phyloP scores from a whole-genome alignment of 1,139 yeast genomes.

The Pichia sp. region DNA sequence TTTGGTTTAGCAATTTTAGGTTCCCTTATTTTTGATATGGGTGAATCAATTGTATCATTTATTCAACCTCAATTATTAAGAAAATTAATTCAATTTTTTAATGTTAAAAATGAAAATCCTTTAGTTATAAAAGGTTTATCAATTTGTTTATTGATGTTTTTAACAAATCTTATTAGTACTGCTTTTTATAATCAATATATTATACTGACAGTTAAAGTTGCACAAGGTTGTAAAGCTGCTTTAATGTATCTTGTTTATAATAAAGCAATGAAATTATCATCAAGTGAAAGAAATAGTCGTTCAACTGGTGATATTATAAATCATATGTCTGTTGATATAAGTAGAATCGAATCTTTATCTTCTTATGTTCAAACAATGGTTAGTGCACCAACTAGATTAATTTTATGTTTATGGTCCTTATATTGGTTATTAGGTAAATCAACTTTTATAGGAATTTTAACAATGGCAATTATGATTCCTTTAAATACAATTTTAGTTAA shows the following conservation, averaged over 20 bases:
- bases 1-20: conserved; percentile 42
- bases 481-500: conserved; percentile 46
- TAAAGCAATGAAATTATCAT: conserved; percentile 44
- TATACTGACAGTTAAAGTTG: conserved; percentile 45
- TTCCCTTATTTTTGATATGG: conserved; percentile 42
- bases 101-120: conserved; percentile 25
- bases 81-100: conserved; percentile 42
- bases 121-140: conserved; percentile 48
- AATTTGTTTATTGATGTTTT: conserved; percentile 46
- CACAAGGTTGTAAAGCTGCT: conserved; percentile 46
- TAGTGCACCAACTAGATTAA: conserved; percentile 54
- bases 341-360: conserved; percentile 46
- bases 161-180: conserved; percentile 41
- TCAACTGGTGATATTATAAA: conserved; percentile 55
- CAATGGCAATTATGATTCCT: conserved; percentile 54
- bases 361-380: conserved; percentile 48
- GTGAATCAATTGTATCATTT: conserved; percentile 41
- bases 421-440: conserved; percentile 56
- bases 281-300: conserved; percentile 38
- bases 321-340: conserved; percentile 54
- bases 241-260: conserved; percentile 45
- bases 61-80: conserved; percentile 54
- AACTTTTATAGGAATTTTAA: conserved; percentile 52
- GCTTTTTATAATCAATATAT: conserved; percentile 47
- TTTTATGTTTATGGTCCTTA: conserved; percentile 48